Evolutionary conservation across 169 alveolate species (phyloP), one percentile per base, ranked within the genome.

Genomic region (Eimeria praecox): DNA sequence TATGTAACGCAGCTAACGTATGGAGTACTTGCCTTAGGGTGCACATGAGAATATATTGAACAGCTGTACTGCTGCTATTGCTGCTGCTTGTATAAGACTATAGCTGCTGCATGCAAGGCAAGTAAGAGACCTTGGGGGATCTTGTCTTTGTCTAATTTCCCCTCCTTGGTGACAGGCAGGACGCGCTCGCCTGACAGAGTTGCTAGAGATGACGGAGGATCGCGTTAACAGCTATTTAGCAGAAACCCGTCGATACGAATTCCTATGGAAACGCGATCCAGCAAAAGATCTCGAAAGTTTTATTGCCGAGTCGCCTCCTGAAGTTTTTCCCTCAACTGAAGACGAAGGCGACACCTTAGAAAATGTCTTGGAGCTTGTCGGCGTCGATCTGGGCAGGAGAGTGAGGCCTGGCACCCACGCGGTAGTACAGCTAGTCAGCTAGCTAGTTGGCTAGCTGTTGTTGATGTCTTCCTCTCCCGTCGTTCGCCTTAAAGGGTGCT

Each of bases 261-360:
- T 98, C 96, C 92, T 99, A 64, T 99, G 99, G 99, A 96, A 95
- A 62, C 98, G 98, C 97, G 99, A 98, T 78, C 97, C 98, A 20
- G 98, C 96, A 54, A 97, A 96, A 40, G 96, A 97, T 52, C 97
- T 98, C 97, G 97, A 96, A 89, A 98, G 97, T 38, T 98, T 98
- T 82, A 78, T 96, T 77, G 96, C 97, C 35, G 98, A 97, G 44
- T 98, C 98, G 85, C 98, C 98, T 44, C 96, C 90, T 12, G 97
- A 97, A 42, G 95, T 93, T 62, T 96, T 95, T 46, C 95, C 42
- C 0, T 49, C 89, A 59, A 75, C 92, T 92, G 91, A 96, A 90
- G 95, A 95, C 95, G 96, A 94, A 97, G 94, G 96, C 44, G 96
- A 59, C 97, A 83, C 88, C 59, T 62, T 90, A 92, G 77, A 35